Conservation (phyloP, 2,329 filamentous ascomycete species). For the Hypoxylon sp. region DNA sequence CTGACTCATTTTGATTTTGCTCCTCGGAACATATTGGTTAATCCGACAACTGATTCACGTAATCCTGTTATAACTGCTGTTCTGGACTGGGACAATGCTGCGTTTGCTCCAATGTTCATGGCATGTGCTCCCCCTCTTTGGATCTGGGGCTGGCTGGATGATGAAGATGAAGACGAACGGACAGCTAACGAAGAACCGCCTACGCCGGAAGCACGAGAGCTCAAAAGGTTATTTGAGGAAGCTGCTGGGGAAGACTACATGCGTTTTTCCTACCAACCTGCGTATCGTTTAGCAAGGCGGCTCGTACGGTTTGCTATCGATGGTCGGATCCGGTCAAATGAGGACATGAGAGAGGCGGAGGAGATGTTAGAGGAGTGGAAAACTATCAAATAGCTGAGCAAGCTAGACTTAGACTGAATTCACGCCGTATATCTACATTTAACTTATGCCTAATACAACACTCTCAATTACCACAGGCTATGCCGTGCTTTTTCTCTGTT, state of each 20-base stretch:
- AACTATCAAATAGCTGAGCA: background rate
- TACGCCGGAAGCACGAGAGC: constrained; percentile 19
- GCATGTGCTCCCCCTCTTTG: constrained; percentile 52
- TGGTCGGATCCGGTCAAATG: background rate
- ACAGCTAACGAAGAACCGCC: constrained; percentile 26
- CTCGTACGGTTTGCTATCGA: constrained; percentile 37
- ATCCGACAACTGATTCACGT: constrained; percentile 15
- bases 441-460: background rate
- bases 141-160: constrained; percentile 50
- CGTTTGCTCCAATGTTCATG: constrained; percentile 53
- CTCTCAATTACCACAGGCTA: too few species aligned
- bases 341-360: constrained; percentile 10
- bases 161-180: constrained; percentile 42
- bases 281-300: constrained; percentile 44
- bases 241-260: constrained; percentile 48
- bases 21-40: constrained; percentile 51
- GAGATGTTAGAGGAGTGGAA: constrained; percentile 28
- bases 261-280: constrained; percentile 48
- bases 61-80: constrained; percentile 39
- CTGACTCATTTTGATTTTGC: constrained; percentile 50
- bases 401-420: too few species aligned
- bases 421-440: background rate
- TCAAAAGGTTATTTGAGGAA: constrained; percentile 51
- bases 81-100: constrained; percentile 55
- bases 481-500: too few species aligned